Evolutionary conservation across 441 rosid genomes (phyloP), one percentile per base, ranked within the genome.

Genomic region (Capsella rubella): DNA sequence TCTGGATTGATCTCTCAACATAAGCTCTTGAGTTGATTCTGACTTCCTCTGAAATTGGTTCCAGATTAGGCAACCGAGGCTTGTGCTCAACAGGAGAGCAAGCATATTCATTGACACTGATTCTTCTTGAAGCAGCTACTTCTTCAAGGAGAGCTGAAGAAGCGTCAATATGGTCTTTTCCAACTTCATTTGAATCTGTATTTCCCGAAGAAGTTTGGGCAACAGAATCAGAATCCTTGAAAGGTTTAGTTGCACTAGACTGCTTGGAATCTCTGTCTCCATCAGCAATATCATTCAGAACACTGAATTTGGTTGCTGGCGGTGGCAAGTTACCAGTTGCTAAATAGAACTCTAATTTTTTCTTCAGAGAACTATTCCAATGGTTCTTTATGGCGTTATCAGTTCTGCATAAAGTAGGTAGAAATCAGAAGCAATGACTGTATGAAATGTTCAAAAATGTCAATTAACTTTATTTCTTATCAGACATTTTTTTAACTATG

Each of bases 361-460:
- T 93, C 93, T 93, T 96, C 90, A 96, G 72, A 59, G 98, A 93
- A 80, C 99, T 96, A 77, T 96, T 96, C 98, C 99, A 96, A 66
- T 93, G 99, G 78, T 96, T 93, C 83, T 96, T 96, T 60, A 91
- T 93, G 31, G 98, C 84, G 65, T 96, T 93, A 78, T 93, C 91
- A 57, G 97, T 95, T 89, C 99, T 93, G 87, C 63, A 76, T 63
- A 43, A 73, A 13, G 72, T 62, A 72, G 54, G 63, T 14, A 52
- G 1, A 67, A 4, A 34, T 35, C 64, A 55, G 32, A 46, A 42
- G 66, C 27, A 65, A 27, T 8, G 54, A 64, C 47, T 31, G 63
- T 61, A 51, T 14, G 37, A 31, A 46, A 62, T 35, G 29, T 31
- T 18, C 52, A 42, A 63, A 27, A 29, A 40, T 37, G 27, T 8